Base-by-base conservation (phyloP, 1,139 yeast genomes). In the Kluyveromyces sp. region DNA sequence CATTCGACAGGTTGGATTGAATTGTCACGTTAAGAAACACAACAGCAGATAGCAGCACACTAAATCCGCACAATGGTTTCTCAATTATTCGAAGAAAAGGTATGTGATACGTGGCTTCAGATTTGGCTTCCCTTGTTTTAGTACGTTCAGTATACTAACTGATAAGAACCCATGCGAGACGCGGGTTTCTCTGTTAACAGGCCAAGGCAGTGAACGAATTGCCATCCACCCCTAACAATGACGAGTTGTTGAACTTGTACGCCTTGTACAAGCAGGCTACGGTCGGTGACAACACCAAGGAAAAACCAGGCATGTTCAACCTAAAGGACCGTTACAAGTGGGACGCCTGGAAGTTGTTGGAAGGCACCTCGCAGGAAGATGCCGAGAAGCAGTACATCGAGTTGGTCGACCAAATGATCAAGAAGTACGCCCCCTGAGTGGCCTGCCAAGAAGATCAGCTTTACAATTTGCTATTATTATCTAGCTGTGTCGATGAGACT, bases 241-340 rank as follows among this genome's bases (percentile, higher is more conserved):
- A 86, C 60, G 96, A 89, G 67, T 73, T 88, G 64, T 77, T 92
- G 62, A 71, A 76, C 56, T 71, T 83, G 60, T 92, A 92, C 71
- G 96, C 94, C 36, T 76, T 92, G 60, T 92, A 76, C 82, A 92
- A 92, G 71, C 98, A 92, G 71, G 95, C 97, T 53, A 89, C 97
- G 39, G 83, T 82, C 47, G 98, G 98, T 54, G 98, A 92, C 76
- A 85, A 85, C 74, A 75, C 73, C 66, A 53, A 54, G 33, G 70
- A 78, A 48, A 83, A 83, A 68, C 82, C 95, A 45, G 94, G 96
- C 52, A 70, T 85, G 52, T 86, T 89, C 67, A 95, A 89, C 70
- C 76, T 92, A 70, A 85, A 84, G 73, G 96, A 92, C 57, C 89
- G 92, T 70, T 85, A 85, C 78, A 92, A 92, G 77, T 92, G 97